Percentiles rank a stretch among this genome's conserved stretches.
phyloP scores from a whole-genome alignment of 1,139 yeast genomes.

The Arxiozyma slooffiae region DNA sequence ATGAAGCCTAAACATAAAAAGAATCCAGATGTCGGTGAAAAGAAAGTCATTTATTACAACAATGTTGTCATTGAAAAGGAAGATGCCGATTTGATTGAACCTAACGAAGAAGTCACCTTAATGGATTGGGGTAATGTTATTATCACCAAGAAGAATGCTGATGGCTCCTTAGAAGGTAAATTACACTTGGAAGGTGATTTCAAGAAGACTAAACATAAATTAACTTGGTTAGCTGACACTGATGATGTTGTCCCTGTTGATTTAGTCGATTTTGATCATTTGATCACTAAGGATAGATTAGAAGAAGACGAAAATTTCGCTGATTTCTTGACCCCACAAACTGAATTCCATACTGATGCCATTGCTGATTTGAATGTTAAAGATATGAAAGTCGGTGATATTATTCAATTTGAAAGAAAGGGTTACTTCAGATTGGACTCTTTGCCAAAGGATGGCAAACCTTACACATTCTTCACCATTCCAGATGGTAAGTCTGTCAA shows the following conservation, averaged over 20 bases:
- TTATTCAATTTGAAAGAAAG: slow-evolving; percentile 93
- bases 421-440: slow-evolving; percentile 86
- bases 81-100: slow-evolving; percentile 67
- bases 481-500: slow-evolving; percentile 93
- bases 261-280: slow-evolving; percentile 86
- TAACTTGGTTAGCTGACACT: slow-evolving; percentile 87
- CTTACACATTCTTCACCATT: slow-evolving; percentile 78
- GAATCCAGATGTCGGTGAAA: slow-evolving; percentile 82
- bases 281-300: slow-evolving; percentile 89
- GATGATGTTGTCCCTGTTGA: slow-evolving; percentile 66
- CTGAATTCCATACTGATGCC: slow-evolving; percentile 76
- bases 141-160: slow-evolving; percentile 59
- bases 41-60: slow-evolving; percentile 61
- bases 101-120: slow-evolving; percentile 81
- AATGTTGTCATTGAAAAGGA: slow-evolving; percentile 74
- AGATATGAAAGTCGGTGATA: slow-evolving; percentile 70
- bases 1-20: slow-evolving; percentile 89
- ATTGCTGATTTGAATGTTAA: slow-evolving; percentile 73
- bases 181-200: slow-evolving; percentile 93
- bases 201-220: slow-evolving; percentile 90
- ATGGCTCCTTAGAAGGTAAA: slow-evolving; percentile 61
- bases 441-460: slow-evolving; percentile 44
- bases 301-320: slow-evolving; percentile 93
- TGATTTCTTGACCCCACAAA: slow-evolving; percentile 80
- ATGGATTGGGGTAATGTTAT: slow-evolving; percentile 99